These are phyloP conservation scores for Polygonum maritimum DNA, from an alignment of 148 eudicot genomes.

Conservation along the genomic window DNA sequence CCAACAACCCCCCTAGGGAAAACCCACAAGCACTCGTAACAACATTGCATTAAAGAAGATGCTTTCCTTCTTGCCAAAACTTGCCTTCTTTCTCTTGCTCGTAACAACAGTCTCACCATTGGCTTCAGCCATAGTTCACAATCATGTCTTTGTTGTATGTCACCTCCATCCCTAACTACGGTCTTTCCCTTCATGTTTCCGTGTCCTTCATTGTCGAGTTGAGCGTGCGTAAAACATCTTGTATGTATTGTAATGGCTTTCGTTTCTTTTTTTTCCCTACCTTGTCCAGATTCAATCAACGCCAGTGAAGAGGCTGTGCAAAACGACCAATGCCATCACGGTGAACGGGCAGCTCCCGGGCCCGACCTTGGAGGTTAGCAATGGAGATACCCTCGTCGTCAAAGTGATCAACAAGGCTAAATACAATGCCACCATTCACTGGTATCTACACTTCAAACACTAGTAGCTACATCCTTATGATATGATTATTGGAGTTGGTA, in stretches of 20 bases:
- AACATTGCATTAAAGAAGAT: background rate
- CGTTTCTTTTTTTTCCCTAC: too few relatives aligned
- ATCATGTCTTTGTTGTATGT: slow-evolving; percentile 58
- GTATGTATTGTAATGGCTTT: too few relatives aligned
- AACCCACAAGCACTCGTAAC: background rate
- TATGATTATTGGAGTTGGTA: background rate
- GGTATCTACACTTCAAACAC: slow-evolving; percentile 30
- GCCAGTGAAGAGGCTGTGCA: slow-evolving; percentile 82
- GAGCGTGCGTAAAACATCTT: too few relatives aligned
- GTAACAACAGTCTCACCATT: slow-evolving; percentile 19
- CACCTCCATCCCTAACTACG: background rate
- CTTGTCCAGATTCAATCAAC: slow-evolving; percentile 56
- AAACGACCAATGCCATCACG: slow-evolving; percentile 38
- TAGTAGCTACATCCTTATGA: background rate
- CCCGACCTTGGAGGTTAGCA: slow-evolving; percentile 60
- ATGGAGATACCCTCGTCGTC: slow-evolving; percentile 67
- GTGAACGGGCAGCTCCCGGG: slow-evolving; percentile 74
- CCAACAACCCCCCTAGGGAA: too few relatives aligned
- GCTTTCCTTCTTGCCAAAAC: background rate
- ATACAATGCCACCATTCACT: slow-evolving; percentile 83
- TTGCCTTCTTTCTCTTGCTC: slow-evolving; percentile 14
- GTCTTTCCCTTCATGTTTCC: background rate
- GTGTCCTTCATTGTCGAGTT: background rate
- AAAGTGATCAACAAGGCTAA: slow-evolving; percentile 62
- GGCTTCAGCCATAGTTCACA: slow-evolving; percentile 42